Conservation (phyloP, 1,284 basidiomycete genomes). For the Afroboletus lepidellus region DNA sequence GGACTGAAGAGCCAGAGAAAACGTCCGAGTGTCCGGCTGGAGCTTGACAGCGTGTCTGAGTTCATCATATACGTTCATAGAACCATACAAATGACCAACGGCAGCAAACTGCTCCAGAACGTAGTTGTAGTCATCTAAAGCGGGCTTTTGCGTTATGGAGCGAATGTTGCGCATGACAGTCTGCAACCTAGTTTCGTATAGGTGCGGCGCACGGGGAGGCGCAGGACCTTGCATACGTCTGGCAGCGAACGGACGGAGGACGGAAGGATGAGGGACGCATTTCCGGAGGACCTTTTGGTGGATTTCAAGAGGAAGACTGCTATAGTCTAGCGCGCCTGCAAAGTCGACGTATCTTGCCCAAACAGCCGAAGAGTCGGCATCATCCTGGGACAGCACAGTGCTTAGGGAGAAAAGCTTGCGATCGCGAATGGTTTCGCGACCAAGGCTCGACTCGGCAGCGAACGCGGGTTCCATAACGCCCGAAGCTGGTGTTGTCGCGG, state of each 20-base stretch:
- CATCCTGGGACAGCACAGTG: slow-evolving; percentile 28
- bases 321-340: slow-evolving; percentile 44
- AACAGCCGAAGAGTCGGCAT: slow-evolving; percentile 44
- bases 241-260: slow-evolving; percentile 45
- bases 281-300: slow-evolving; percentile 67
- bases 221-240: slow-evolving; percentile 39
- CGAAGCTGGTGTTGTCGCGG: slow-evolving; percentile 7
- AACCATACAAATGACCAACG: slow-evolving; percentile 61
- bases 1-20: slow-evolving; percentile 62
- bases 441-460: slow-evolving; percentile 3
- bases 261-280: slow-evolving; percentile 48
- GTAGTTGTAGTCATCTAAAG: slow-evolving; percentile 68
- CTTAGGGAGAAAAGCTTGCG: slow-evolving; percentile 36
- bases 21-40: slow-evolving; percentile 51
- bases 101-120: slow-evolving; percentile 71
- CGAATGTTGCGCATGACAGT: slow-evolving; percentile 68
- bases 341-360: slow-evolving; percentile 63
- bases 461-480: slow-evolving; percentile 2
- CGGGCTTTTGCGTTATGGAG: slow-evolving; percentile 46
- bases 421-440: slow-evolving; percentile 15
- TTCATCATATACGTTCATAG: slow-evolving; percentile 59
- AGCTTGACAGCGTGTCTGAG: slow-evolving; percentile 43
- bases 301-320: slow-evolving; percentile 55
- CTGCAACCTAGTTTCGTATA: slow-evolving; percentile 62
- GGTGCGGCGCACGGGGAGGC: slow-evolving; percentile 40